Evolutionary conservation across 345 rosid genomes (phyloP), one percentile per base, ranked within the genome.

Genomic region (Citrus inodora): DNA sequence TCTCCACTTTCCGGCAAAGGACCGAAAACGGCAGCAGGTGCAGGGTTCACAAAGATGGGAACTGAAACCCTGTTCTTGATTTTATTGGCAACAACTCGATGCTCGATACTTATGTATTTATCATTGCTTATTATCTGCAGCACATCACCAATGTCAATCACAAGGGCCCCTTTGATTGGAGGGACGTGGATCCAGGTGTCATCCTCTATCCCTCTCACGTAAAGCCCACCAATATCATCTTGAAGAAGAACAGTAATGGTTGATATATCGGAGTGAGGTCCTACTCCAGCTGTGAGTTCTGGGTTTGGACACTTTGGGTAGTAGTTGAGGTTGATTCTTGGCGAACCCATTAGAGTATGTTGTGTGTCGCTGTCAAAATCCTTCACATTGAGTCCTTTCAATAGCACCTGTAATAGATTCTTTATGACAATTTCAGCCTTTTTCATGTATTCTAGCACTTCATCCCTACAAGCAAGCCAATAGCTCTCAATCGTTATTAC

Each of bases 81-180:
- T 27, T 53, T 67, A 21, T 66, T 80, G n/a, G 84, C 78, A 56
- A 78, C 70, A 32, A 61, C 83, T 6, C 80, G 77, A 37, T 84
- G 87, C 83, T 86, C 83, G 1, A 82, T 55, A 37, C 85, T 79
- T 37, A 75, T 76, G 81, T 79, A 86, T 9, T 32, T 6, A n/a
- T 67, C 84, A 56, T 83, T 83, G 81, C 88, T 83, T 79, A 86
- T 70, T 48, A 86, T 83, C 62, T 86, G 85, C 22, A 81, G 42
- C 32, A 35, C 62, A 66, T 83, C 82, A 14, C 86, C 76, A 2
- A 74, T n/a, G 64, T 83, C 83, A 72, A 84, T 61, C 19, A 86
- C 81, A 22, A 84, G 80, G 9, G 85, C 78, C 11, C 84, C 87
- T 2, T 76, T 27, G n/a, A 78, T 64, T 0, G 85, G 85, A 5